Percentiles rank a stretch among this genome's conserved stretches.
phyloP scores from a whole-genome alignment of 345 rosid genomes.

The Diplotaxis tenuifolia region DNA sequence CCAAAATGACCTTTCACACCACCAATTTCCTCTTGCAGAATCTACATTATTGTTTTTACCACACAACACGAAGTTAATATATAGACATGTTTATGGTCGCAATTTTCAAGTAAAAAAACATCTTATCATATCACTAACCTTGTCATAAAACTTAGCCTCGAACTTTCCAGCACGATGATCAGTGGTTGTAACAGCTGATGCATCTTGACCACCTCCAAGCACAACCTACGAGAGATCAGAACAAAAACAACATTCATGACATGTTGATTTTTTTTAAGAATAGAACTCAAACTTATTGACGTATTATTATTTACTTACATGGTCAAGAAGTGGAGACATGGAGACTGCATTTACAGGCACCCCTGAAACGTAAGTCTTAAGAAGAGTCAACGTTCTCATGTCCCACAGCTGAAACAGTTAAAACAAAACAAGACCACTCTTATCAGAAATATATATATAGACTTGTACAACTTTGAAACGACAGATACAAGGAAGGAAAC shows the following conservation, averaged over 20 bases:
- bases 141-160: slow-evolving; percentile 87
- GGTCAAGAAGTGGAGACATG: slow-evolving; percentile 93
- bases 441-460: not conserved
- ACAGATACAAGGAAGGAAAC: not conserved
- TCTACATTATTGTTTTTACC: slow-evolving; percentile 34
- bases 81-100: not conserved
- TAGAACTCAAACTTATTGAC: not conserved
- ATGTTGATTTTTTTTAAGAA: not conserved
- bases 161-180: slow-evolving; percentile 98
- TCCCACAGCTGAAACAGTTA: slow-evolving; percentile 80
- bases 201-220: slow-evolving; percentile 97
- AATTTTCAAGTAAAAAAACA: not conserved
- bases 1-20: slow-evolving; percentile 99
- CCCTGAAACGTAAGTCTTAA: slow-evolving; percentile 79
- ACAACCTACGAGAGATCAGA: slow-evolving; percentile 55
- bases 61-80: slow-evolving; percentile 13
- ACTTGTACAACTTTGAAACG: slow-evolving; percentile 1
- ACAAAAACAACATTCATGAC: not conserved
- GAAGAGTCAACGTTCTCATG: slow-evolving; percentile 69
- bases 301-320: slow-evolving; percentile 48
- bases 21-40: slow-evolving; percentile 87
- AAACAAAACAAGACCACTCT: not conserved
- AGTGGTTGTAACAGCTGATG: slow-evolving; percentile 95
- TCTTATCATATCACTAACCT: slow-evolving; percentile 26
- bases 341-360: slow-evolving; percentile 95